These are phyloP conservation scores for Neurospora tetrasperma DNA, from an alignment of 495 filamentous ascomycete genomes.

Conservation along the genomic window DNA sequence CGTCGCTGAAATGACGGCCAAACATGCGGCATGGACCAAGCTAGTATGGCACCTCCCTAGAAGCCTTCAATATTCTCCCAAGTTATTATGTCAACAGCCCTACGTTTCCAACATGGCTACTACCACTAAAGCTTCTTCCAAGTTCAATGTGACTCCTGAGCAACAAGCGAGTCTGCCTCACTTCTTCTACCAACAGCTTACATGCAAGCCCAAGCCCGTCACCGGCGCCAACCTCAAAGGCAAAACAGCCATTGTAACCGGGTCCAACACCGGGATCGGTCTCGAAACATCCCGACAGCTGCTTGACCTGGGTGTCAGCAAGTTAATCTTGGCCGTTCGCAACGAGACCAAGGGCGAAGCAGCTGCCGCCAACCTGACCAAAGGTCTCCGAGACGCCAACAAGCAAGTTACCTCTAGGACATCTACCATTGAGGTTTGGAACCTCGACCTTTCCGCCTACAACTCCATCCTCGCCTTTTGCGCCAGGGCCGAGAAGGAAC, in stretches of 20 bases:
- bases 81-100: not conserved
- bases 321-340: constrained; percentile 11
- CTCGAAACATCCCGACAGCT: constrained; percentile 35
- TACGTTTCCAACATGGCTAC: not conserved
- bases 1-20: not conserved
- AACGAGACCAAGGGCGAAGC: constrained; percentile 8
- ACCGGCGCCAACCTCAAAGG: not conserved
- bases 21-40: not conserved
- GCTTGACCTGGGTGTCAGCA: constrained; percentile 7
- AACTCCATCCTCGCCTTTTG: constrained; percentile 31
- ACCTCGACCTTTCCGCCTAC: constrained; percentile 42
- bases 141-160: not conserved
- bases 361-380: not conserved
- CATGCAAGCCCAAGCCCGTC: not conserved
- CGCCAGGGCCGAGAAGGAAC: constrained; percentile 17
- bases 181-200: not conserved
- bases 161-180: not conserved
- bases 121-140: not conserved
- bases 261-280: constrained; percentile 42
- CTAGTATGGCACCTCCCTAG: not conserved
- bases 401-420: not conserved
- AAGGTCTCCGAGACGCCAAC: not conserved
- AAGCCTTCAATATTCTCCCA: not conserved
- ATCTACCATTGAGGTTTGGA: constrained; percentile 36
- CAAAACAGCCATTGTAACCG: constrained; percentile 44